Base-by-base conservation (phyloP, 1,139 yeast species). In the Eremothecium coryli region DNA sequence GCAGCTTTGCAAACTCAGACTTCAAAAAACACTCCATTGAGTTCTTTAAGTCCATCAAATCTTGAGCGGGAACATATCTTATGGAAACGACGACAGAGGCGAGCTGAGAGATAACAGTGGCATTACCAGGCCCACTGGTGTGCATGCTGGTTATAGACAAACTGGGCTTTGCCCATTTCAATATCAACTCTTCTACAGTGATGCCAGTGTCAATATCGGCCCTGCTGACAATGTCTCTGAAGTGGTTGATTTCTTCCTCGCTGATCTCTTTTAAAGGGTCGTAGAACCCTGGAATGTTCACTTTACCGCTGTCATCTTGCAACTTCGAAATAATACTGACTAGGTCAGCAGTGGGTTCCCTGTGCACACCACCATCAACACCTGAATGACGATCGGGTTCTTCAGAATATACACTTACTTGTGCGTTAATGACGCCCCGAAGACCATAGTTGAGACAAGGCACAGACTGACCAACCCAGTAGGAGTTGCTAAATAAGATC, bases 381-480 rank as follows among this genome's bases (percentile, higher is more conserved):
- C 98, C 98, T 0, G 96, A 85, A 52, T 90, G 98, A 41, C 94
- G 66, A 59, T 90, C 97, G 1, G 94, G 94, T 41, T 69, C 70
- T 39, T 74, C 85, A 33, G 88, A 76, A 36, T 66, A 64, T 11
- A 90, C 68, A 25, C 73, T 73, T 2, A 90, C 71, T n/a, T 76
- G 66, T 2, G 86, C 81, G 56, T 85, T 82, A 23, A 90, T 68
- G 5, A 88, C 90, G 29, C 98, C 98, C 52, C 98, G 71, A 38
- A 90, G 66, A 0, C 98, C 98, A 56, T 88, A 90, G 52, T 90
- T 90, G 44, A 90, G 65, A 56, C 97, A 90, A 1, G 98, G 98
- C 6, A 78, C 77, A 6, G 67, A 65, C 46, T 85, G 93, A 52
- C 88, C 95, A 15, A 90, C 67, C 98, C 98, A 90, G 53, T 86